Evolutionary conservation across 2,329 filamentous ascomycete species (phyloP), one percentile per base, ranked within the genome.

Genomic region (Sporothrix variecibatus): DNA sequence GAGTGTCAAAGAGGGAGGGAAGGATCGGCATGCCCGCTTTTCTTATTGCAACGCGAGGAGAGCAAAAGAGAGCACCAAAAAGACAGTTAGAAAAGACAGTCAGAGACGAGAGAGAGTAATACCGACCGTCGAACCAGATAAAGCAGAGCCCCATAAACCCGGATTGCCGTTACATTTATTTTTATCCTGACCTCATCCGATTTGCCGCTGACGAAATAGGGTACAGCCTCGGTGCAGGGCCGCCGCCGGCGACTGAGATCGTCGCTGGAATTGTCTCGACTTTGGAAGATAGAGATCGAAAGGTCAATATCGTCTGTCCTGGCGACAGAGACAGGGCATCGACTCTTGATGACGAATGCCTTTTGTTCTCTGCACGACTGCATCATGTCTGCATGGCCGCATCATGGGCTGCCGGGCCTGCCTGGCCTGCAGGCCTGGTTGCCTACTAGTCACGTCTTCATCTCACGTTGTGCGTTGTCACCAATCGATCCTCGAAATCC

Each of bases 171-270:
- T 71, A 34, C 68, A 58, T 34, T 71, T 71, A 38, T 56, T 71
- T 43, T 43, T 60, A 40, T 53, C 49, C 51, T 71, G 26, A 34
- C 51, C 51, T 71, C 49, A 60, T 71, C 69, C 34, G 69, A 60
- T 58, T 71, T 60, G 69, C 69, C 69, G 23, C 51, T 71, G 69
- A 60, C 69, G 69, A 71, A 71, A 71, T 58, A 26, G 23, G 17
- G 20, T 58, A 56, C 49, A 71, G 68, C 68, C n/a, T 71, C 68
- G 15, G 26, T 69, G 43, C 31, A 34, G 58, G 31, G 7, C 17
- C 23, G 11, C 17, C 23, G 11, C 23, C 23, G 26, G 23, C 53
- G 26, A 58, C 53, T 58, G 56, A 17, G 26, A 58, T 58, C 56
- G 15, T 17, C 26, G 11, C 51, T 53, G 12, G 20, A 53, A 26